These are phyloP conservation scores for Erythrophleum fordii DNA, from an alignment of 306 rosid genomes.

Conservation along the genomic window DNA sequence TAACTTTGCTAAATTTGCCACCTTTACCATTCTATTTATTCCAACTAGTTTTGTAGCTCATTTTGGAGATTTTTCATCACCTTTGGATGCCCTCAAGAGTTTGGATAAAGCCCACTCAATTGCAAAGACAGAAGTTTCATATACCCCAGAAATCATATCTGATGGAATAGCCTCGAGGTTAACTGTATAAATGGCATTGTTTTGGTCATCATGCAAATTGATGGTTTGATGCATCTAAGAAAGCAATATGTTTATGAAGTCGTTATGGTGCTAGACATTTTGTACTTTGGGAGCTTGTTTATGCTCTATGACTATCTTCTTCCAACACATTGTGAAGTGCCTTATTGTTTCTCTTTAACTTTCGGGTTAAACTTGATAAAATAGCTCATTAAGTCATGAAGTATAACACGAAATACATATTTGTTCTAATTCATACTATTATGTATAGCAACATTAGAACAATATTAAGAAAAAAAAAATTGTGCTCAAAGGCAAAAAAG, in stretches of 20 bases:
- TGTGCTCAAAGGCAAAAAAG: no score
- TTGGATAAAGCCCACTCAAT: not conserved
- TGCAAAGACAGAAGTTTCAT: not conserved
- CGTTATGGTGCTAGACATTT: not conserved
- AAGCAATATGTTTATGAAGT: not conserved
- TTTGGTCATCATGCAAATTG: not conserved
- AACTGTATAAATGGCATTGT: not conserved
- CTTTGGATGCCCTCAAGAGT: not conserved
- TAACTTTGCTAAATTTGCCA: not conserved
- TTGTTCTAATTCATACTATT: no score
- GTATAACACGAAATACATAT: no score
- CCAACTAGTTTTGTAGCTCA: not conserved
- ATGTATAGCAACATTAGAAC: no score
- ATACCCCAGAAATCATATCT: not conserved
- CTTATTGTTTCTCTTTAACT: not conserved
- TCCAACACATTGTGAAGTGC: not conserved
- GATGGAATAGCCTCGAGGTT: not conserved
- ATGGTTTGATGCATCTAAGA: not conserved
- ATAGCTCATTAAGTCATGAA: no score
- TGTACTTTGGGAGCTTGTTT: not conserved
- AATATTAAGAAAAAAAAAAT: no score
- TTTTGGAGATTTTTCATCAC: not conserved
- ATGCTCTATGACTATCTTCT: not conserved
- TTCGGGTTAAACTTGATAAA: not conserved
- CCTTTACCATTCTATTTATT: not conserved